Conservation (phyloP, 179 eudicot species). For the Camellia oleifera region DNA sequence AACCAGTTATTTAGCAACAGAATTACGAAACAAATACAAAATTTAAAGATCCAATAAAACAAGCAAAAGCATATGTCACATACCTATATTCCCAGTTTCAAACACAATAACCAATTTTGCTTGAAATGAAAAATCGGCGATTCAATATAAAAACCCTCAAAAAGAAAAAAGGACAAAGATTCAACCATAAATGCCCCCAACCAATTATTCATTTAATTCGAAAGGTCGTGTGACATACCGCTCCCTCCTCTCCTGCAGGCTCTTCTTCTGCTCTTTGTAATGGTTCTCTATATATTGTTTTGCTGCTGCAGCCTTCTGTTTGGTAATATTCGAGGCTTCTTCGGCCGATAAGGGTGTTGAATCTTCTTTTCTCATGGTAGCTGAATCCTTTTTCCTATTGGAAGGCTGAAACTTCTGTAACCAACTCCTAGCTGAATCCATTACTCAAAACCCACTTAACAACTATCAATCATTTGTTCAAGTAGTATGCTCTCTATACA, state of each 20-base stretch:
- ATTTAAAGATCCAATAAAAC: neutral
- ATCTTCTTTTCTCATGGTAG: slow-evolving; percentile 44
- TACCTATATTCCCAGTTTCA: neutral
- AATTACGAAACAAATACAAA: neutral
- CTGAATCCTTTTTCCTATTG: slow-evolving; percentile 57
- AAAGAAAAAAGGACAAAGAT: neutral
- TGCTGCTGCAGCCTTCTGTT: slow-evolving; percentile 88
- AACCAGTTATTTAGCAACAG: neutral
- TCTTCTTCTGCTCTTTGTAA: slow-evolving; percentile 96
- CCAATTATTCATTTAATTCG: neutral
- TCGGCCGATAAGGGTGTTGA: slow-evolving; percentile 42
- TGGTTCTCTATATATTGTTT: slow-evolving; percentile 94
- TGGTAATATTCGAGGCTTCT: slow-evolving; percentile 69
- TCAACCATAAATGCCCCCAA: neutral
- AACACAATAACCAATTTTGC: neutral
- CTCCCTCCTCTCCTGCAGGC: slow-evolving; percentile 82
- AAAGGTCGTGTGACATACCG: slow-evolving; percentile 42
- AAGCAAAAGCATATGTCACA: neutral
- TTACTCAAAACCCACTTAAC: slow-evolving; percentile 24
- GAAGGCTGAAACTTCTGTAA: slow-evolving; percentile 74
- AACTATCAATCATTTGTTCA: slow-evolving; percentile 12
- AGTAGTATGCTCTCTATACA: slow-evolving; percentile 15
- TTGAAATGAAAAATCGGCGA: neutral
- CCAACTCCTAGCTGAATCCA: slow-evolving; percentile 96
- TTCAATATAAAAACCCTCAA: neutral